Evolutionary conservation across 1,284 basidiomycete genomes (phyloP).

Genomic region (Heliocybe sulcata): DNA sequence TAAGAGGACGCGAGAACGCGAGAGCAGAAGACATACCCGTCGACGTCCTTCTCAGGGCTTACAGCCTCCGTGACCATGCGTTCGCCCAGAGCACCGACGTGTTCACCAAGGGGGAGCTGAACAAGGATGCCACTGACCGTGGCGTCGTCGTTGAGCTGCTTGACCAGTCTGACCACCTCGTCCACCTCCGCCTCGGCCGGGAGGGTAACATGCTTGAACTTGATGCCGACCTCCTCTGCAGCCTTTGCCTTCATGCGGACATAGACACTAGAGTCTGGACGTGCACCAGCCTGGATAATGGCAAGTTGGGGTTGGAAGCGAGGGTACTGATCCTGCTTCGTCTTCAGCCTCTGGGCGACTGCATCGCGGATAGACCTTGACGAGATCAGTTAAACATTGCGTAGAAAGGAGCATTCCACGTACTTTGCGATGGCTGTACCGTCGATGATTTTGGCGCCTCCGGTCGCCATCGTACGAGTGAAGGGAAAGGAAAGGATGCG

Average conservation of each 20-base stretch:
- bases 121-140: constrained; percentile 88
- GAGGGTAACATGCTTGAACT: constrained; percentile 75
- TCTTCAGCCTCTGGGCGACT: constrained; percentile 60
- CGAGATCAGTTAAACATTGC: constrained; percentile 6
- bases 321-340: constrained; percentile 57
- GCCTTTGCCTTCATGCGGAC: constrained; percentile 98
- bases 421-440: constrained; percentile 88
- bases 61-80: constrained; percentile 93
- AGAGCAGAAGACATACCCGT: constrained; percentile 57
- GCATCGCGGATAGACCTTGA: constrained; percentile 72
- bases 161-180: constrained; percentile 74
- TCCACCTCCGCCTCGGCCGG: constrained; percentile 70
- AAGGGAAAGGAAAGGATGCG: constrained; percentile 4
- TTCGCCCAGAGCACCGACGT: constrained; percentile 82
- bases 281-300: constrained; percentile 92
- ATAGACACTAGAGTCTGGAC: constrained; percentile 88
- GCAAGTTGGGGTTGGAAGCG: constrained; percentile 87
- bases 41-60: constrained; percentile 92
- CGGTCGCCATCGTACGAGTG: constrained; percentile 43
- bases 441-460: constrained; percentile 65
- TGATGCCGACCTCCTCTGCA: constrained; percentile 91
- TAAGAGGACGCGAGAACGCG: constrained; percentile 7
- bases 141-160: constrained; percentile 81
- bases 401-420: constrained; percentile 14
- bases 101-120: constrained; percentile 91